Percentiles rank a stretch among this genome's conserved stretches.
phyloP scores from a whole-genome alignment of 441 rosid genomes.

The Euphorbia schlechtendalii region DNA sequence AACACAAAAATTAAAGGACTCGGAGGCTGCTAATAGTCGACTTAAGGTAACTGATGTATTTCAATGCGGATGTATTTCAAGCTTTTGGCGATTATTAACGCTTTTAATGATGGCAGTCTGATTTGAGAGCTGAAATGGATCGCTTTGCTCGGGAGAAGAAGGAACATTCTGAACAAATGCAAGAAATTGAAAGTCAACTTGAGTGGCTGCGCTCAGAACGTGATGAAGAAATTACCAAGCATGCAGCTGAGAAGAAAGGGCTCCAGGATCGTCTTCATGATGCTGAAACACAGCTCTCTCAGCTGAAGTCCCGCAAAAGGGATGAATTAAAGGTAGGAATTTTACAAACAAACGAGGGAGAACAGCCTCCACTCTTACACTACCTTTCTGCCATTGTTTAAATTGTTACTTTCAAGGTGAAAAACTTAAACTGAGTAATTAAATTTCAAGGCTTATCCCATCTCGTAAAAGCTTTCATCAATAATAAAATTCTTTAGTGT shows the following conservation, averaged over 20 bases:
- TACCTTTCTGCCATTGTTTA: too few relatives aligned
- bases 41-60: conserved; percentile 61
- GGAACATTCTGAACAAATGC: conserved; percentile 76
- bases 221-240: conserved; percentile 75
- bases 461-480: background rate
- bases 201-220: conserved; percentile 96
- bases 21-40: conserved; percentile 63
- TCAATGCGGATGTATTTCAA: conserved; percentile 9
- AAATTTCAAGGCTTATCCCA: background rate
- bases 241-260: conserved; percentile 66
- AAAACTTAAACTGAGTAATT: background rate
- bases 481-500: background rate
- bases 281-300: conserved; percentile 78
- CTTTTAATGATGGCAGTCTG: conserved; percentile 55
- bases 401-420: background rate
- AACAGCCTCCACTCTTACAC: too few relatives aligned
- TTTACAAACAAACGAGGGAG: too few relatives aligned
- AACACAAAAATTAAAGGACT: conserved; percentile 65
- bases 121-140: conserved; percentile 85
- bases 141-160: conserved; percentile 81
- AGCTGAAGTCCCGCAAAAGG: conserved; percentile 81
- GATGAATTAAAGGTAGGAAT: conserved; percentile 88
- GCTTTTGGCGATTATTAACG: conserved; percentile 17
- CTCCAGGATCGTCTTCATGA: conserved; percentile 97
- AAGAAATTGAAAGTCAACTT: conserved; percentile 87